These are phyloP conservation scores for Candida pseudoviswanathii DNA, from an alignment of 1,139 yeast species.

Conservation along the genomic window DNA sequence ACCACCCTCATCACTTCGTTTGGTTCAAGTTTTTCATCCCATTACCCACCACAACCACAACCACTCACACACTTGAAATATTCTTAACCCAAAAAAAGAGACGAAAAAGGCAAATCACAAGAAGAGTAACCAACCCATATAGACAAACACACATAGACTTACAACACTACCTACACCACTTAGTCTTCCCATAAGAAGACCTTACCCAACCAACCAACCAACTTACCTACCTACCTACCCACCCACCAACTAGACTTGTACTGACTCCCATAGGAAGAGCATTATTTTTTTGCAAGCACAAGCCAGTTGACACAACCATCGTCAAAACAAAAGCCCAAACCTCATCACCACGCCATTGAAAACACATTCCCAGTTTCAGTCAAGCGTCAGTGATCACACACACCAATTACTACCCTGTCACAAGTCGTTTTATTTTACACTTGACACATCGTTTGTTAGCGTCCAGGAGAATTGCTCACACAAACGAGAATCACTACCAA, in stretches of 20 bases:
- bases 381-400: no score
- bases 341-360: no score
- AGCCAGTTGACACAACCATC: neutral
- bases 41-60: neutral
- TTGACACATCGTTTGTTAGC: neutral
- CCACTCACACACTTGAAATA: neutral
- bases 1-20: neutral
- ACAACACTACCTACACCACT: no score
- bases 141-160: neutral
- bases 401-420: no score
- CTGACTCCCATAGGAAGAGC: neutral
- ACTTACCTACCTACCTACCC: neutral
- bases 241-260: neutral
- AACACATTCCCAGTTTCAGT: no score
- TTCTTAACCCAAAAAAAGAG: neutral
- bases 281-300: neutral
- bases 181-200: neutral
- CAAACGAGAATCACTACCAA: neutral
- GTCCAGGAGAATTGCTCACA: neutral
- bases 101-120: neutral
- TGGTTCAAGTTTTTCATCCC: slow-evolving; percentile 1
- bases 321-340: neutral
- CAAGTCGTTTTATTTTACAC: no score
- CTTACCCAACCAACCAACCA: neutral
- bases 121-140: neutral